A percentile compares a stretch with the other conserved stretches of the same genome.
phyloP scores from a whole-genome alignment of 176 grass and related monocot species.

The Pontederia crassipes region DNA sequence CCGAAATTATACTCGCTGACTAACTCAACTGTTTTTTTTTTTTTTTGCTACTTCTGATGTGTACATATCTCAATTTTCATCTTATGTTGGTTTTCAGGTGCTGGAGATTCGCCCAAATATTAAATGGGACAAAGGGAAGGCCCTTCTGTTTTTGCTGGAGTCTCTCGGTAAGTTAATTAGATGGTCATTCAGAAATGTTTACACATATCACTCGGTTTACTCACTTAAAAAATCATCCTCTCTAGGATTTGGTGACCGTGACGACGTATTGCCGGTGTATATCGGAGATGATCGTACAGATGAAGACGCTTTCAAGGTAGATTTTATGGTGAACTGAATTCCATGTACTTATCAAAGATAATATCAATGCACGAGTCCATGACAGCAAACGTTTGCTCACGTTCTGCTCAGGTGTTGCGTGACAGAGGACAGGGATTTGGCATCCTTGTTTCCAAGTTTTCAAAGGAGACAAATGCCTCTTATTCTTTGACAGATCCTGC shows the following conservation, averaged over 20 bases:
- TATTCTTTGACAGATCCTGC: constrained; percentile 44
- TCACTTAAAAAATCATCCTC: no score
- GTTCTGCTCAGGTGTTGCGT: constrained; percentile 23
- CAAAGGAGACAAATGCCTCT: constrained; percentile 43
- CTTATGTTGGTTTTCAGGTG: constrained; percentile 10
- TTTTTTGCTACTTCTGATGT: neutral
- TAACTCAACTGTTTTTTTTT: neutral
- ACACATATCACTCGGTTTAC: no score
- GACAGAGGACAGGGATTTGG: constrained; percentile 27
- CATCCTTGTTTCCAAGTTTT: constrained; percentile 42
- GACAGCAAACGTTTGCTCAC: neutral
- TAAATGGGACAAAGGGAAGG: constrained; percentile 70
- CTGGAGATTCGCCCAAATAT: constrained; percentile 49
- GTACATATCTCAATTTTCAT: neutral
- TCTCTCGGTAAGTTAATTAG: constrained; percentile 15
- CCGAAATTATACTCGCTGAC: neutral
- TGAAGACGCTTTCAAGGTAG: constrained; percentile 66
- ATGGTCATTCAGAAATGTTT: neutral
- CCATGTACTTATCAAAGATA: neutral
- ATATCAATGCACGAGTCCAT: neutral
- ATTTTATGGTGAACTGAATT: neutral
- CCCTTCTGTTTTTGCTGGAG: constrained; percentile 48
- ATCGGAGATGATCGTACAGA: constrained; percentile 70
- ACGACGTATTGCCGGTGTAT: constrained; percentile 43
- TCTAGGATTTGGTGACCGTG: constrained; percentile 11